Evolutionary conservation across 1,284 basidiomycete genomes (phyloP), one percentile per base, ranked within the genome.

Genomic region (Acaromyces ingoldii): DNA sequence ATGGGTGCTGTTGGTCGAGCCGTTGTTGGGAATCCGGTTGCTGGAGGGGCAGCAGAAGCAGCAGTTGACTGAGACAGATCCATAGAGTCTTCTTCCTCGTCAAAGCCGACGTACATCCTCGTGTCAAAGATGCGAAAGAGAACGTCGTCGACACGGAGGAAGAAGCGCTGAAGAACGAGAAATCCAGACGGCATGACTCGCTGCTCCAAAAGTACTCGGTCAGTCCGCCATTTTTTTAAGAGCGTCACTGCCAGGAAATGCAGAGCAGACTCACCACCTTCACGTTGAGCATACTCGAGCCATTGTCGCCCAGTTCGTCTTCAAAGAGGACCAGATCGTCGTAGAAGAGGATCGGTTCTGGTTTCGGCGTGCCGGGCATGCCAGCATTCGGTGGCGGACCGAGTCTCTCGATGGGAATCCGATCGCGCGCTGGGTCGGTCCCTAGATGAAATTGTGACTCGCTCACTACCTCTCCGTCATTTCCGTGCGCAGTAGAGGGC

Each of bases 101-200:
- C 74, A 62, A 97, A 91, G 1, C 86, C 85, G 72, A 92, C 88
- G 70, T 89, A 99, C 58, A 96, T 79, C 34, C 95, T 81, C 0
- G 91, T 92, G 67, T 99, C 95, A 65, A 84, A 86, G 33, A 85
- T 83, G 36, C 95, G 82, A 78, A 98, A 98, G 36, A 97, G 82
- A 37, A 99, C 95, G 52, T 88, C 83, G 76, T 99, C 95, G 42
- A 99, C 91, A 19, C 95, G 84, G 4, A 99, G 80, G n/a, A 89
- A 91, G 76, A 96, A 90, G 6, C 95, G 83, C 1, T 85, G 82
- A 7, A 99, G 83, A 58, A 97, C 84, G 76, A 97, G 93, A 63
- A 96, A 82, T 45, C 87, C 93, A n/a, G 85, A 86, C 0, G 93
- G 91, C 92, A 98, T 98, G 41, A 98, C 91, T 51, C 95, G 85